Percentiles rank a stretch among this genome's conserved stretches.
phyloP scores from a whole-genome alignment of 208 protist species.

The Acanthamoeba healyi region DNA sequence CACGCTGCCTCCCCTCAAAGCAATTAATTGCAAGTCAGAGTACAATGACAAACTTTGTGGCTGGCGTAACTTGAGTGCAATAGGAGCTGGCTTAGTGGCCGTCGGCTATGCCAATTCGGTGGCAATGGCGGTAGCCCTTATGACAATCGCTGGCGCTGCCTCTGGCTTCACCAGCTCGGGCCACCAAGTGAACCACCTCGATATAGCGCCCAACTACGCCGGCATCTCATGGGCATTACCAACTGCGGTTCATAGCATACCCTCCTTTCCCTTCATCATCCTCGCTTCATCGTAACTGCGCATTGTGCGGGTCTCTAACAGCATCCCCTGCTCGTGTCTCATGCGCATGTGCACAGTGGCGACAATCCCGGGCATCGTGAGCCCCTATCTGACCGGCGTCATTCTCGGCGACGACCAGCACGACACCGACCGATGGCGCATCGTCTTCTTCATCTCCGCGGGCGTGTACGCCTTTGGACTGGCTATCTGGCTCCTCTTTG shows the following conservation, averaged over 20 bases:
- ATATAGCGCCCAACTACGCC: constrained; percentile 71
- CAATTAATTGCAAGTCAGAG: not conserved
- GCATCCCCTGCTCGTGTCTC: too few species aligned
- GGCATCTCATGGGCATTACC: constrained; percentile 72
- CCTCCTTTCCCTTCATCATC: too few species aligned
- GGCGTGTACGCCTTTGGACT: constrained; percentile 51
- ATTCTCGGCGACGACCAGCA: constrained; percentile 52
- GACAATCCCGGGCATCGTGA: constrained; percentile 68
- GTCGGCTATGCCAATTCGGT: constrained; percentile 14
- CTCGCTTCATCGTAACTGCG: too few species aligned
- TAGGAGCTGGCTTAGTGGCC: constrained; percentile 28
- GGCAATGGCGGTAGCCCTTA: constrained; percentile 40
- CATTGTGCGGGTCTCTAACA: too few species aligned
- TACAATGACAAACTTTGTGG: not conserved
- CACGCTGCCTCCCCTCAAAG: not conserved
- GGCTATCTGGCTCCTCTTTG: constrained; percentile 39
- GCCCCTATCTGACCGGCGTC: constrained; percentile 47
- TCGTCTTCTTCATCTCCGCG: constrained; percentile 62
- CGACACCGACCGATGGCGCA: constrained; percentile 40
- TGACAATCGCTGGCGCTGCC: constrained; percentile 58
- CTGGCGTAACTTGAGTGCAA: too few species aligned
- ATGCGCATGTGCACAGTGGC: too few species aligned
- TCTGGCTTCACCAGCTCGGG: constrained; percentile 38
- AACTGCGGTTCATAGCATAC: constrained; percentile 44
- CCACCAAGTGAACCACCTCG: constrained; percentile 72